phyloP scores from a whole-genome alignment of 352 stramenopile species.

The Pythium graminicola region DNA sequence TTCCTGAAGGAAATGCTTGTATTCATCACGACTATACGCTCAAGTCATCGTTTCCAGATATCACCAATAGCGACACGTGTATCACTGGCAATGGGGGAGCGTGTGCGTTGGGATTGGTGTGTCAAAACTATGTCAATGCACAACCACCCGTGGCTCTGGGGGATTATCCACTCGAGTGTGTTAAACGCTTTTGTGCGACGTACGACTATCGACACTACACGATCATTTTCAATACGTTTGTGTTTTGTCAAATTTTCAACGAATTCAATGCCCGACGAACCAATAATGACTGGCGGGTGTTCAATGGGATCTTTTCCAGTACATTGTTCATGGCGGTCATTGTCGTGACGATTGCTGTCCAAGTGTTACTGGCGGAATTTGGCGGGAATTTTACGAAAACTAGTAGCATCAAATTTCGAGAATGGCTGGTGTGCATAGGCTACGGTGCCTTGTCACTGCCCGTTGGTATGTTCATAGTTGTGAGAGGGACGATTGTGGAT shows the following conservation, averaged over 20 bases:
- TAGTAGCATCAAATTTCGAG: conserved; percentile 45
- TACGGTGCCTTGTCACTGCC: conserved; percentile 58
- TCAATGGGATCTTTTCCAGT: conserved; percentile 89
- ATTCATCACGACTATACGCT: conserved; percentile 32
- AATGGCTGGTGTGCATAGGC: conserved; percentile 61
- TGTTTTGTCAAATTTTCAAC: conserved; percentile 95
- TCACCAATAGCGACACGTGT: conserved; percentile 36
- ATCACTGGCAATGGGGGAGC: conserved; percentile 35
- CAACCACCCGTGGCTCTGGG: conserved; percentile 23
- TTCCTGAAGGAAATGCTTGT: conserved; percentile 55
- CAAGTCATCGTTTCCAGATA: conserved; percentile 42
- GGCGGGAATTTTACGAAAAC: conserved; percentile 87
- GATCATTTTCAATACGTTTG: conserved; percentile 98
- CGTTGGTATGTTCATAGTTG: conserved; percentile 38
- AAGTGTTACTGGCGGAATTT: conserved; percentile 95
- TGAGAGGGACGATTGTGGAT: background rate
- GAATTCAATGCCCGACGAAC: conserved; percentile 83
- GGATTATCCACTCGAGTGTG: conserved; percentile 45
- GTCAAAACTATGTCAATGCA: conserved; percentile 50
- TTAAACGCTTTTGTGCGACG: conserved; percentile 36
- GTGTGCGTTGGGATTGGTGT: conserved; percentile 44
- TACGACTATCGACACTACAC: conserved; percentile 93
- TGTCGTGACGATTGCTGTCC: conserved; percentile 86
- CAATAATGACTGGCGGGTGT: conserved; percentile 95
- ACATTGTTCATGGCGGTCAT: conserved; percentile 92